Percentiles rank a stretch among this genome's conserved stretches.
phyloP scores from a whole-genome alignment of 108 stramenopile species.

The Fistulifera pelliculosa region DNA sequence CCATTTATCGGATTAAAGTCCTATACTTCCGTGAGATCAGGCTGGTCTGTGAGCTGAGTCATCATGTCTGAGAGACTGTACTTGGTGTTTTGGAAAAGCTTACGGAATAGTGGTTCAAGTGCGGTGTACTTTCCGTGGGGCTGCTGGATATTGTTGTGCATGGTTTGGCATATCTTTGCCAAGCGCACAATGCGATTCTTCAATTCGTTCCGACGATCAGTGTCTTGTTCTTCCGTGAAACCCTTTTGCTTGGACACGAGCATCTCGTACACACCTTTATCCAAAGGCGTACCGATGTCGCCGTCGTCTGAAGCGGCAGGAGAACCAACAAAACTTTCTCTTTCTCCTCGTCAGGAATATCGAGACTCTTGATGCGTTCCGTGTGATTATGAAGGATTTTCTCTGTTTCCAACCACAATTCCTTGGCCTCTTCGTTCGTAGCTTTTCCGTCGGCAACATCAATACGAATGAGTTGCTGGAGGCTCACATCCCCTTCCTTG shows the following conservation, averaged over 20 bases:
- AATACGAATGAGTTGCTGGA: conserved; percentile 71
- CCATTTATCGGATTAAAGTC: no score
- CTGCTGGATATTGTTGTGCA: conserved; percentile 89
- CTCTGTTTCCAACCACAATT: conserved; percentile 77
- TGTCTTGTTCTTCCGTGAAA: conserved; percentile 64
- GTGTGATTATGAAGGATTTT: conserved; percentile 41
- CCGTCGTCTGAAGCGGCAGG: conserved; percentile 32
- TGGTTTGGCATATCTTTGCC: conserved; percentile 77
- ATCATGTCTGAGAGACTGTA: conserved; percentile 90
- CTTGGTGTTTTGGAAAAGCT: conserved; percentile 81
- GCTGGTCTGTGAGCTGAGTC: conserved; percentile 82
- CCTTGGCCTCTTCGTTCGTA: conserved; percentile 61
- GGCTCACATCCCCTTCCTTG: conserved; percentile 63
- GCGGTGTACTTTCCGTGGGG: conserved; percentile 76
- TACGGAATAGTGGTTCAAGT: conserved; percentile 78
- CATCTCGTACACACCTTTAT: conserved; percentile 89
- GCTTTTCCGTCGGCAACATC: conserved; percentile 40
- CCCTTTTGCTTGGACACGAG: conserved; percentile 79
- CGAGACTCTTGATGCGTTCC: conserved; percentile 50
- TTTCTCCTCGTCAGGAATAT: conserved; percentile 68
- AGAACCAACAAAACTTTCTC: conserved; percentile 52
- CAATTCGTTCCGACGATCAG: conserved; percentile 77
- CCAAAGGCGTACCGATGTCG: conserved; percentile 58
- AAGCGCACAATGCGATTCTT: conserved; percentile 82
- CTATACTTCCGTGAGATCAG: conserved; percentile 75